These are phyloP conservation scores for Penicillium concentricum DNA, from an alignment of 2,329 filamentous ascomycete species.

Conservation along the genomic window DNA sequence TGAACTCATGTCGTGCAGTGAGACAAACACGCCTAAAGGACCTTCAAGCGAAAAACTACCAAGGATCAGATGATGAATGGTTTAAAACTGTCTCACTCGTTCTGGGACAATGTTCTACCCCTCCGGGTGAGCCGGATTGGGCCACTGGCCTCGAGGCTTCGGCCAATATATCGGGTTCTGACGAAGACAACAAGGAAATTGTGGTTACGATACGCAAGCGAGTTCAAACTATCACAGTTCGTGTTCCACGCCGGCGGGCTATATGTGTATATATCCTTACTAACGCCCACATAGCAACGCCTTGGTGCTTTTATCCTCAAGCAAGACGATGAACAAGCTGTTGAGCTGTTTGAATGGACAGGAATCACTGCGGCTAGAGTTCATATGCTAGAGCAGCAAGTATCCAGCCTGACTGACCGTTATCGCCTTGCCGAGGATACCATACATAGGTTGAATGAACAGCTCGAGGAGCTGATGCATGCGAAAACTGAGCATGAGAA, in stretches of 20 bases:
- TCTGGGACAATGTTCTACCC: conserved; percentile 30
- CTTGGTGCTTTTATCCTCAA: conserved; percentile 55
- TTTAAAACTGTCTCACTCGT: conserved; percentile 34
- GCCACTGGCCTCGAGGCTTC: conserved; percentile 33
- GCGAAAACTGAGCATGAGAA: conserved; percentile 59
- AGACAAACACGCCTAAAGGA: conserved; percentile 36
- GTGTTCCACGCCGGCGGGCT: conserved; percentile 17
- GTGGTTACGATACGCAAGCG: conserved; percentile 44
- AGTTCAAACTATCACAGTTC: conserved; percentile 51
- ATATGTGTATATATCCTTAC: conserved; percentile 5
- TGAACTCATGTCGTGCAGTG: conserved; percentile 33
- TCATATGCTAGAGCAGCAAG: conserved; percentile 41
- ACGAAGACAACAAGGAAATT: conserved; percentile 35
- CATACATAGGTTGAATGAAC: conserved; percentile 51
- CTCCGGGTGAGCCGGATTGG: conserved; percentile 17
- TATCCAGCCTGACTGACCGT: conserved; percentile 43
- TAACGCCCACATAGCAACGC: conserved; percentile 44
- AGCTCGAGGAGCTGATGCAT: conserved; percentile 58
- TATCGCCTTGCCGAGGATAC: conserved; percentile 49
- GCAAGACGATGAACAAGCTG: conserved; percentile 54
- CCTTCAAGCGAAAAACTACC: conserved; percentile 44
- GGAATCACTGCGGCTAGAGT: conserved; percentile 49
- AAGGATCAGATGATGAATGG: conserved; percentile 47
- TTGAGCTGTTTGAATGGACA: conserved; percentile 59
- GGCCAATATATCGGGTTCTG: conserved; percentile 26